phyloP scores from a whole-genome alignment of 306 rosid species.

The Cercis canadensis region DNA sequence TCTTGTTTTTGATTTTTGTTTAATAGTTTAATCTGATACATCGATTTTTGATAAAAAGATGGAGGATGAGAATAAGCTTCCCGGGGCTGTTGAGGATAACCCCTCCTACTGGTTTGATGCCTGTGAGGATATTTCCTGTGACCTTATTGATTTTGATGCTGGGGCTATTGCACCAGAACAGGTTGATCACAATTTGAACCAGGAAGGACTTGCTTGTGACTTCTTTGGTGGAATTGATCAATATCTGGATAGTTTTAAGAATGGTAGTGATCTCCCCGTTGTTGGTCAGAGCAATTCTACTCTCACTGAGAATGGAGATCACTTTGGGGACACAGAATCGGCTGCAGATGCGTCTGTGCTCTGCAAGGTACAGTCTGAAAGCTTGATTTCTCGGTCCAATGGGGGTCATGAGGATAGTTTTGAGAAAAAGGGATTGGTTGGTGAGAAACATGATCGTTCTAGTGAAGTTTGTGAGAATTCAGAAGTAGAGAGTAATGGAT shows the following conservation, averaged over 20 bases:
- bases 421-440: constrained; percentile 30
- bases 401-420: constrained; percentile 22
- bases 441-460: constrained; percentile 26
- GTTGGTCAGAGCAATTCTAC: constrained; percentile 10
- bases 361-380: constrained; percentile 31
- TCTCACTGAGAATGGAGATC: constrained; percentile 30
- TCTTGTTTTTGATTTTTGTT: background rate
- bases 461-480: constrained; percentile 36
- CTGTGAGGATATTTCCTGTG: constrained; percentile 83
- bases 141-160: constrained; percentile 66
- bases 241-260: constrained; percentile 83
- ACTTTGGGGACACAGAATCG: constrained; percentile 32
- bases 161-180: constrained; percentile 47
- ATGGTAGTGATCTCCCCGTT: constrained; percentile 66
- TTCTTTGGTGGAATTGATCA: constrained; percentile 94
- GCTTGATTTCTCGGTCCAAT: constrained; percentile 28
- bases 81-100: constrained; percentile 33
- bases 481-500: constrained; percentile 35
- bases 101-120: constrained; percentile 96
- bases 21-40: background rate
- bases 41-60: constrained; percentile 24
- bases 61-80: constrained; percentile 62
- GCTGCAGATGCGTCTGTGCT: constrained; percentile 30
- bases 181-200: constrained; percentile 52
- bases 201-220: constrained; percentile 58